phyloP scores from a whole-genome alignment of 202 grass and related monocot species.

The Eragrostis tef region DNA sequence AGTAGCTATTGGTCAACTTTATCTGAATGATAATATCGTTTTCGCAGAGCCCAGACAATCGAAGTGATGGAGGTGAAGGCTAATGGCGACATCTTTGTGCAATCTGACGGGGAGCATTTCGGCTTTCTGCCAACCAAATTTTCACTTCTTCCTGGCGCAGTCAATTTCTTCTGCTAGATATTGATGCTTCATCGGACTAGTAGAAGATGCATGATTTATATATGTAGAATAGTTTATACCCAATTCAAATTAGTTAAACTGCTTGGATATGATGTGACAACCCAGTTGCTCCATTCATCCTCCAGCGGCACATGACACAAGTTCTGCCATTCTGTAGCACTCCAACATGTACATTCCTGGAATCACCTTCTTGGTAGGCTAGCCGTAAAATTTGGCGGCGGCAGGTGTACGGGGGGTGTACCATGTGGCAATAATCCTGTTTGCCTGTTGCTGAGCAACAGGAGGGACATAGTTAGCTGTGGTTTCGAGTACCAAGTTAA shows the following conservation, averaged over 20 bases:
- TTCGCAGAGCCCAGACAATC: slow-evolving; percentile 71
- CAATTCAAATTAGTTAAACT: not conserved
- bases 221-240: not conserved
- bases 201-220: slow-evolving; percentile 11
- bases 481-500: slow-evolving; percentile 28
- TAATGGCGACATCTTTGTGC: slow-evolving; percentile 67
- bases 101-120: slow-evolving; percentile 89
- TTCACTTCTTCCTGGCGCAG: slow-evolving; percentile 68
- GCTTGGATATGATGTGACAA: slow-evolving; percentile 14
- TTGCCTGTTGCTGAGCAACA: slow-evolving; percentile 16
- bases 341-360: not conserved
- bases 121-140: slow-evolving; percentile 82
- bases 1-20: not conserved
- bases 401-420: slow-evolving; percentile 9
- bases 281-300: slow-evolving; percentile 2
- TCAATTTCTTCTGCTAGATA: slow-evolving; percentile 77
- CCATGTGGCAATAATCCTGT: slow-evolving; percentile 32
- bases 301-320: not conserved
- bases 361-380: not conserved
- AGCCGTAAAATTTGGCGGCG: slow-evolving; percentile 7
- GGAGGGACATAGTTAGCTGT: slow-evolving; percentile 25
- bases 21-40: slow-evolving; percentile 29
- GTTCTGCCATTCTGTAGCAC: not conserved
- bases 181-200: not conserved
- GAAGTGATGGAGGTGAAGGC: slow-evolving; percentile 68